These are phyloP conservation scores for Penicillium sp. DNA, from an alignment of 2,329 filamentous ascomycete genomes.

Conservation along the genomic window DNA sequence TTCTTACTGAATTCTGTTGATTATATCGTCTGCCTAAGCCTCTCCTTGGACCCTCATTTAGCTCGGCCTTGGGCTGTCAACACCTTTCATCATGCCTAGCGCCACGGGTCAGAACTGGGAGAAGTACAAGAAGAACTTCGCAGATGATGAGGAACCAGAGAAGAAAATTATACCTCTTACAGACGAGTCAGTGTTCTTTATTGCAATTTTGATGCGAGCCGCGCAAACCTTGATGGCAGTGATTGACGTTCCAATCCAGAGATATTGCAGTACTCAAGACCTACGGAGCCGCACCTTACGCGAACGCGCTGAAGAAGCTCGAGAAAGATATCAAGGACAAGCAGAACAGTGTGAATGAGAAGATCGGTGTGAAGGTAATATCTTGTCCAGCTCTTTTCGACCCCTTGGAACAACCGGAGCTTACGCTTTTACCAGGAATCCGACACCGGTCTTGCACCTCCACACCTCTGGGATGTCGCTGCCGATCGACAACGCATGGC, in stretches of 20 bases:
- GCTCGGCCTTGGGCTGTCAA: constrained; percentile 27
- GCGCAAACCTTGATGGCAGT: constrained; percentile 4
- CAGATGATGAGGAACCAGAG: constrained; percentile 94
- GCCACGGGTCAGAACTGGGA: constrained; percentile 94
- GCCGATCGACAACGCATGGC: constrained; percentile 98
- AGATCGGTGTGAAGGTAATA: constrained; percentile 66
- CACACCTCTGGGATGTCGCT: constrained; percentile 97
- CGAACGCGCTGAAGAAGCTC: constrained; percentile 87
- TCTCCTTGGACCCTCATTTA: constrained; percentile 7
- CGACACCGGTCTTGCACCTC: constrained; percentile 94
- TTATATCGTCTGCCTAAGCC: constrained; percentile 5
- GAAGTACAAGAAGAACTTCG: constrained; percentile 97
- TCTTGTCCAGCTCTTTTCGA: constrained; percentile 4
- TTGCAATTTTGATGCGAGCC: not conserved
- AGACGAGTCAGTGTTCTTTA: constrained; percentile 70
- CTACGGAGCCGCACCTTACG: constrained; percentile 95
- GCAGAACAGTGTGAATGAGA: constrained; percentile 96
- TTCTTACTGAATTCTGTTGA: constrained; percentile 1
- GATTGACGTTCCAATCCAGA: constrained; percentile 51
- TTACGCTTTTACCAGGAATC: constrained; percentile 65
- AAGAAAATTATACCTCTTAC: constrained; percentile 98
- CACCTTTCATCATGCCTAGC: constrained; percentile 68
- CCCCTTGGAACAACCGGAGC: constrained; percentile 17
- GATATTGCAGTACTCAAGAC: constrained; percentile 99
- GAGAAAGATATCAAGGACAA: constrained; percentile 99